A percentile compares a stretch with the other conserved stretches of the same genome.
These are phyloP conservation scores for Patellaria atrata DNA, from an alignment of 495 filamentous ascomycete species.

Conservation along the genomic window DNA sequence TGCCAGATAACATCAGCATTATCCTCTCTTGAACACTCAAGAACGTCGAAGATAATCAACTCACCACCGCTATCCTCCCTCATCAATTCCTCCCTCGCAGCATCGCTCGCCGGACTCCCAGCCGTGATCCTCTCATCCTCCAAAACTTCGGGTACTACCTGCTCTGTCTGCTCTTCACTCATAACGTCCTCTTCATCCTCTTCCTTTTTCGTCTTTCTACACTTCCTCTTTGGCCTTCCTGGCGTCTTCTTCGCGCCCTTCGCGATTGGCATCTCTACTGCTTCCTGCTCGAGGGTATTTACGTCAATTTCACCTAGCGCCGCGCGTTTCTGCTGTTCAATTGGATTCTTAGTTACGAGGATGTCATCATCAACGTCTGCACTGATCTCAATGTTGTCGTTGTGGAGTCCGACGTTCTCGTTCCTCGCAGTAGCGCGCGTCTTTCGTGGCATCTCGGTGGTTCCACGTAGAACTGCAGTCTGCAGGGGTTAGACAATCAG, in stretches of 20 bases:
- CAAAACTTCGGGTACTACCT: slow-evolving; percentile 5
- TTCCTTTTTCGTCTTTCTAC: slow-evolving; percentile 4
- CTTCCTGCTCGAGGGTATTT: slow-evolving; percentile 11
- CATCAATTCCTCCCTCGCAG: slow-evolving; percentile 13
- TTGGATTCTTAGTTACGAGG: not conserved
- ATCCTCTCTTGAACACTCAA: too few relatives aligned
- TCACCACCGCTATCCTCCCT: slow-evolving; percentile 9
- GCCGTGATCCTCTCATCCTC: slow-evolving; percentile 17
- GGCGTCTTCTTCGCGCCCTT: slow-evolving; percentile 14
- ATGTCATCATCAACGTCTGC: not conserved
- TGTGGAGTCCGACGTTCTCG: too few relatives aligned
- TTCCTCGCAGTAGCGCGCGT: too few relatives aligned
- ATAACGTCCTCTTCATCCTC: slow-evolving; percentile 2
- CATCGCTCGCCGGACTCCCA: slow-evolving; percentile 15
- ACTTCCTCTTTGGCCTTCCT: slow-evolving; percentile 12
- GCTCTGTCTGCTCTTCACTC: slow-evolving; percentile 3
- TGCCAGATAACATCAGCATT: slow-evolving; percentile 8
- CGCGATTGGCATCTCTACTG: slow-evolving; percentile 2
- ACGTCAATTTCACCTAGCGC: slow-evolving; percentile 17
- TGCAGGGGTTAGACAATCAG: too few relatives aligned
- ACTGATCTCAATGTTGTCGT: not conserved
- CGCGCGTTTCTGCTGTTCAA: slow-evolving; percentile 16
- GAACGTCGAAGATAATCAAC: slow-evolving; percentile 1
- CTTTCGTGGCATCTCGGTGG: too few relatives aligned
- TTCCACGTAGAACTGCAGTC: too few relatives aligned